A percentile compares a stretch with the other conserved stretches of the same genome.
Conservation (phyloP, 805 yeast genomes). For the Torulaspora maleeae region DNA sequence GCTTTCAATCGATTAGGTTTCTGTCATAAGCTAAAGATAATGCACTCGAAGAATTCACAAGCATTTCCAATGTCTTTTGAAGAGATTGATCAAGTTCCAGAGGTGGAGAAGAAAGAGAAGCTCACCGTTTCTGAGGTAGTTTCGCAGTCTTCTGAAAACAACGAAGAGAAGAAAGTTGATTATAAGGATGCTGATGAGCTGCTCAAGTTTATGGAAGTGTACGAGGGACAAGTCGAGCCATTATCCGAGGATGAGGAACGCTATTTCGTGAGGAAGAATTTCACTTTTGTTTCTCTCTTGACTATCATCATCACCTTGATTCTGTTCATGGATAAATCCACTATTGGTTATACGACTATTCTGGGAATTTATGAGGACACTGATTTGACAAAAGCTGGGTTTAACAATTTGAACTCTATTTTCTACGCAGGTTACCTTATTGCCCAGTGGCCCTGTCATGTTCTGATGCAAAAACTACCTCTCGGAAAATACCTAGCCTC, state of each 20-base stretch:
- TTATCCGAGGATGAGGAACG: constrained; percentile 39
- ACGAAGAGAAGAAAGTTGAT: not conserved
- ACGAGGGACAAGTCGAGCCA: constrained; percentile 2
- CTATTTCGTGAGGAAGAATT: constrained; percentile 37
- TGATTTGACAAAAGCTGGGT: constrained; percentile 40
- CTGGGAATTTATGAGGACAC: constrained; percentile 47
- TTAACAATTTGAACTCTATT: constrained; percentile 46
- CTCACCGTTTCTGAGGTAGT: not conserved
- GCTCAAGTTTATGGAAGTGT: constrained; percentile 3
- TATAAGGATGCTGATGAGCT: constrained; percentile 4
- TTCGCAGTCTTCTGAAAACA: not conserved
- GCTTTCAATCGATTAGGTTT: no score
- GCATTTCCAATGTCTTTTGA: no score
- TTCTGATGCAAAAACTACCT: constrained; percentile 43
- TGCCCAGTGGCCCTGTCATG: constrained; percentile 44
- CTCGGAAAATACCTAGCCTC: constrained; percentile 38
- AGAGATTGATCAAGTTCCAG: no score
- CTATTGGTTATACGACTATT: constrained; percentile 45
- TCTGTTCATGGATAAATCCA: constrained; percentile 49
- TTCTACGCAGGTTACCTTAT: constrained; percentile 47
- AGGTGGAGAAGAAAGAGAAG: not conserved
- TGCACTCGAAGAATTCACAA: no score
- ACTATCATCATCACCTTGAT: constrained; percentile 39
- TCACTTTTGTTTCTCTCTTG: constrained; percentile 36
- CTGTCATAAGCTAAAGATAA: no score